phyloP scores from a whole-genome alignment of 2,329 filamentous ascomycete species.

The Phyllosticta citriasiana region DNA sequence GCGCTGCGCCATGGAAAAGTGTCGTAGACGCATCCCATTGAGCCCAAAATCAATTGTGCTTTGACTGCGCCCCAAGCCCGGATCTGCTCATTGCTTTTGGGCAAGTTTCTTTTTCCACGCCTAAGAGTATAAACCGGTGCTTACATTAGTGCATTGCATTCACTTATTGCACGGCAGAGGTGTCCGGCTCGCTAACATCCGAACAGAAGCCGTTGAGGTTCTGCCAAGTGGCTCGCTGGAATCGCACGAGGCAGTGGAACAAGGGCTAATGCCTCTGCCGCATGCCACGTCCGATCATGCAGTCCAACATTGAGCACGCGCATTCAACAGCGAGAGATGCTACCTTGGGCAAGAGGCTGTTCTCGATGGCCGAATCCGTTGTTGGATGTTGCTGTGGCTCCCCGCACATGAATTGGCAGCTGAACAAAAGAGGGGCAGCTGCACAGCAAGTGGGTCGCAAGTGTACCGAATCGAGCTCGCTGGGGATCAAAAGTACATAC shows the following conservation, averaged over 20 bases:
- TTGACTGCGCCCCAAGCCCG: background rate
- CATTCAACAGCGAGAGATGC: background rate
- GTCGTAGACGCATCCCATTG: constrained; percentile 5
- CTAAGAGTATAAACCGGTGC: constrained; percentile 7
- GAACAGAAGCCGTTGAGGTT: background rate
- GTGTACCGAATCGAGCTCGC: background rate
- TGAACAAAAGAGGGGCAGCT: background rate
- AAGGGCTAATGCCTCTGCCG: background rate
- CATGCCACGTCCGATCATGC: background rate
- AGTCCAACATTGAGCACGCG: background rate
- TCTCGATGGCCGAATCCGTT: background rate
- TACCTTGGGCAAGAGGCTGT: background rate
- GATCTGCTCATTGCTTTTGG: constrained; percentile 7
- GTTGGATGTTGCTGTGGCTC: background rate
- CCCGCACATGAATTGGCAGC: background rate
- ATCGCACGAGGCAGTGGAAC: background rate
- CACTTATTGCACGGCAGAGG: background rate
- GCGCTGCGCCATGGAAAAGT: background rate
- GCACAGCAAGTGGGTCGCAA: background rate
- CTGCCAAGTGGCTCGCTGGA: background rate
- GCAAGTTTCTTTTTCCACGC: background rate
- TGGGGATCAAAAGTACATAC: background rate
- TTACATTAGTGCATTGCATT: background rate
- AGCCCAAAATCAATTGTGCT: background rate
- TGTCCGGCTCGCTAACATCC: background rate